These are phyloP conservation scores for Taphrina populina DNA, from an alignment of 1,139 yeast genomes.

Conservation along the genomic window DNA sequence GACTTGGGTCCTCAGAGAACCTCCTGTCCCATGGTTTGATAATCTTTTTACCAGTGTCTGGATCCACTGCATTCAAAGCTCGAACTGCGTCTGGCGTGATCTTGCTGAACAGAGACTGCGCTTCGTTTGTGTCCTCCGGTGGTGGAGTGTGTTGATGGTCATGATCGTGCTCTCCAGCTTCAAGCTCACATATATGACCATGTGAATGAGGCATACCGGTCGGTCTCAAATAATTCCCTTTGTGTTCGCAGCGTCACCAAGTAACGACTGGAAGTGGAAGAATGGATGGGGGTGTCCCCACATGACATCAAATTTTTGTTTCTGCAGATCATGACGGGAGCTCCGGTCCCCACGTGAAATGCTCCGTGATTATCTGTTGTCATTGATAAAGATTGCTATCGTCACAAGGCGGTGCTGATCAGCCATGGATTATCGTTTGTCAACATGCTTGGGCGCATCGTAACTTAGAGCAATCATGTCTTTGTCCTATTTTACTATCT, in stretches of 20 bases:
- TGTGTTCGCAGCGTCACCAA: too few species aligned
- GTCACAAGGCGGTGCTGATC: too few species aligned
- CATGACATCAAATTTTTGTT: too few species aligned
- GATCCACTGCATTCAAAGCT: slow-evolving; percentile 63
- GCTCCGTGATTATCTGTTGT: too few species aligned
- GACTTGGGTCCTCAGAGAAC: slow-evolving; percentile 45
- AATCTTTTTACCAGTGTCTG: slow-evolving; percentile 51
- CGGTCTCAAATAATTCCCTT: too few species aligned
- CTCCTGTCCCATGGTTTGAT: slow-evolving; percentile 56
- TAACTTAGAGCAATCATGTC: slow-evolving; percentile 19
- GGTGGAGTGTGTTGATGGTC: slow-evolving; percentile 50
- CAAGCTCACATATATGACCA: slow-evolving; percentile 27
- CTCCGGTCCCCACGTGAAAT: too few species aligned
- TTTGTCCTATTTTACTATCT: slow-evolving; percentile 40
- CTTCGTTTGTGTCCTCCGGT: slow-evolving; percentile 68
- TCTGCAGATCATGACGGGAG: too few species aligned
- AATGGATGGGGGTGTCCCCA: too few species aligned
- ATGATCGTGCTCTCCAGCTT: slow-evolving; percentile 41
- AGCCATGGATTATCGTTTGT: too few species aligned
- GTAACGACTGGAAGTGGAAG: too few species aligned
- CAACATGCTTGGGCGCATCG: too few species aligned
- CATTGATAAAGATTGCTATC: too few species aligned
- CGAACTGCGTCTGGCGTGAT: slow-evolving; percentile 63
- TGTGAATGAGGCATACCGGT: slow-evolving; percentile 25
- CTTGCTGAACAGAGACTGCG: slow-evolving; percentile 65